These are phyloP conservation scores for Mucor racemosus DNA, from an alignment of 371 early-diverging fungal genomes.

Conservation along the genomic window DNA sequence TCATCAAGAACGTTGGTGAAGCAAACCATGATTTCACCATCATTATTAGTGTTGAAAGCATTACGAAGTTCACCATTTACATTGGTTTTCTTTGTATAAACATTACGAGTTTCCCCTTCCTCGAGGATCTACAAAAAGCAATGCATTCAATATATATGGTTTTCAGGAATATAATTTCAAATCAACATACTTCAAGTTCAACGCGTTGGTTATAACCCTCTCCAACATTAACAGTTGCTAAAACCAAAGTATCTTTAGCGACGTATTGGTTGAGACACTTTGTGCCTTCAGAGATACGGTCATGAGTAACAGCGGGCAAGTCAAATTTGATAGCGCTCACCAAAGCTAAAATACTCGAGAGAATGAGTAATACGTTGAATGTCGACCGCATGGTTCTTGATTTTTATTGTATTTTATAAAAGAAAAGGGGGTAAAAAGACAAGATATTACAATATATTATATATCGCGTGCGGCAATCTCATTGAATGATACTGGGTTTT, in stretches of 20 bases:
- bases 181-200: conserved; percentile 63
- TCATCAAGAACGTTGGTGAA: conserved; percentile 80
- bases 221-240: conserved; percentile 70
- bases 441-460: not conserved
- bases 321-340: conserved; percentile 77
- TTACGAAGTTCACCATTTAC: conserved; percentile 59
- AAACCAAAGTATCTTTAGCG: conserved; percentile 71
- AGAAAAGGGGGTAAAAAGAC: conserved; percentile 13
- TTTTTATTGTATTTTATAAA: not conserved
- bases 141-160: not conserved
- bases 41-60: conserved; percentile 78
- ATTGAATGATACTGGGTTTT: too few relatives aligned
- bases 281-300: conserved; percentile 36
- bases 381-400: conserved; percentile 27
- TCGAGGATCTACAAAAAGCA: not conserved
- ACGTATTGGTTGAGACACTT: conserved; percentile 82
- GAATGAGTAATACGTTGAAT: conserved; percentile 26
- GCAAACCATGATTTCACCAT: conserved; percentile 86
- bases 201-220: conserved; percentile 73
- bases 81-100: conserved; percentile 62
- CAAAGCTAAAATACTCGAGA: conserved; percentile 28
- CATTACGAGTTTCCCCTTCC: conserved; percentile 67
- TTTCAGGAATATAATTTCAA: not conserved
- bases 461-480: conserved; percentile 29
- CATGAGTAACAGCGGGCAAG: conserved; percentile 56